Base-by-base conservation (phyloP, 331 rosid species). In the Malus hybrid region DNA sequence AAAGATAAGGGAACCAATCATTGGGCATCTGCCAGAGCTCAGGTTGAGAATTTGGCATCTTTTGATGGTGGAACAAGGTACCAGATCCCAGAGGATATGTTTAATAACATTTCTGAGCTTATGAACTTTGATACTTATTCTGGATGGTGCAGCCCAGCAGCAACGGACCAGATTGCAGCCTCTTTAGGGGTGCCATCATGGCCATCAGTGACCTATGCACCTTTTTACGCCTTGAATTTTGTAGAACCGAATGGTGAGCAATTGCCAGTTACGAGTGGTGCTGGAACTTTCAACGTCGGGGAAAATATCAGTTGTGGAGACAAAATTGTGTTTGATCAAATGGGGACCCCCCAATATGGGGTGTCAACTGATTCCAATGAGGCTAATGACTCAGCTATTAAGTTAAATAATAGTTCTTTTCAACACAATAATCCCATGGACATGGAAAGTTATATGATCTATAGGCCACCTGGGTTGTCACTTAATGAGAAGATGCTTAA, bases 401-500 rank as follows among this genome's bases (percentile, higher is more conserved):
- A 79, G 76, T 81, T 65, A 68, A 81, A 79, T 63, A 66, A 39
- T 64, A 81, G 50, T 70, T 76, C 86, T 63, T 76, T 73, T 66
- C 86, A 83, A 66, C 77, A 77, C 33, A 71, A 71, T 65, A 65
- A 71, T 74, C 66, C 42, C 60, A 60, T 78, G 61, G 88, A 78
- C 24, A 32, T 44, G 63, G 79, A 36, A 9, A 72, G 78, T 19
- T 75, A 28, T 68, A 34, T 75, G 30, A 77, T 89, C 22, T 70
- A 86, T 30, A 78, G 85, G 87, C 72, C 93, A 62, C 50, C 74
- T 56, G 76, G 68, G 44, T 76, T 78, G 78, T 86, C 96, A 79
- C 92, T 93, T 75, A 95, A 88, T 74, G 96, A 93, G 85, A 91
- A 81, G 84, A 93, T 93, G 98, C 83, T 89, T 58, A 85, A 66